Evolutionary conservation across 768 basidiomycete genomes (phyloP), one percentile per base, ranked within the genome.

Genomic region (Cyclocybe cylindracea): DNA sequence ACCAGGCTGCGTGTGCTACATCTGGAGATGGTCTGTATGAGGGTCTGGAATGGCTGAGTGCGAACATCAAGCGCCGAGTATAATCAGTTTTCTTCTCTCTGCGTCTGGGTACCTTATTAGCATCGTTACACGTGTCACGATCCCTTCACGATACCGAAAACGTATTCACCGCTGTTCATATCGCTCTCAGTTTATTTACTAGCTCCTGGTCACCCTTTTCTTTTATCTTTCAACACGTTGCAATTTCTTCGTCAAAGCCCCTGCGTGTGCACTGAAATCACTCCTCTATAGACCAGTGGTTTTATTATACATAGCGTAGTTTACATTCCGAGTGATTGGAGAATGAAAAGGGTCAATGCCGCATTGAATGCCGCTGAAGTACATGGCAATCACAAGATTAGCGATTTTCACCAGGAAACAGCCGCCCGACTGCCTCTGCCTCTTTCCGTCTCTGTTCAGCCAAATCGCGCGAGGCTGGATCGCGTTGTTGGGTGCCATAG

Each of bases 11-110:
- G 40, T 99, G 96, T 68, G 97, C 97, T 50, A 98, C 97, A 40
- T 95, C 91, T 61, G 97, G 96, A 60, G 97, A 98, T 69, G 97
- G 97, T 77, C 80, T 98, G 52, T 98, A 98, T 71, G 96, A 98
- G 76, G 96, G 96, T 72, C 80, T 97, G 62, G 95, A 98, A 77
- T 98, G 94, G 96, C 76, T 94, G 83, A 90, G 87, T 61, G 82
- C 84, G 60, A 93, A 93, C 80, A 88, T 93, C 77, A 91, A 90
- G 76, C 86, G 87, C 69, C 86, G 87, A 71, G 77, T 78, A 75
- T 90, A 84, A 84, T 71, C 60, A 55, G 60, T 52, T 61, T 63
- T 60, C 58, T 62, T 61, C 67, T 67, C 65, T 61, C 66, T 58
- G 46, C 53, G 57, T 61, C 53, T 60, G 69, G 73, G 76, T 79